phyloP scores from a whole-genome alignment of 352 stramenopile genomes.

The Pythium graminicola region DNA sequence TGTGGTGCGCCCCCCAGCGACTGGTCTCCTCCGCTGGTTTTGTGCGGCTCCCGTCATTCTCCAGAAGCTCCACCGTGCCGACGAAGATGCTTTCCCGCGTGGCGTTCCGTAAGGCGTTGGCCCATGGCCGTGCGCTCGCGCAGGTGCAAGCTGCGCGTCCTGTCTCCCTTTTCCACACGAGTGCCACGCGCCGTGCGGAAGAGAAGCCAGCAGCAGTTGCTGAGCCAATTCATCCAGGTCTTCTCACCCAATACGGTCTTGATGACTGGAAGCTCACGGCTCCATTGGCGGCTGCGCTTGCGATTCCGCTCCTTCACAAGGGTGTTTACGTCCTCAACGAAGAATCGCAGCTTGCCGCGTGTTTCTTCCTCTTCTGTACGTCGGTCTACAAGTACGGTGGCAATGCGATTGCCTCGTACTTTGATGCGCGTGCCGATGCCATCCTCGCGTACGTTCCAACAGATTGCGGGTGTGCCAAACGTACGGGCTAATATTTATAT shows the following conservation, averaged over 20 bases:
- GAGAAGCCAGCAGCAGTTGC: constrained; percentile 29
- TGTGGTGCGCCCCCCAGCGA: constrained; percentile 14
- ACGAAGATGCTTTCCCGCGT: constrained; percentile 65
- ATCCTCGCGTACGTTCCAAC: constrained; percentile 61
- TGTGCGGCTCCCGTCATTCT: constrained; percentile 5
- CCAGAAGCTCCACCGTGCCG: background rate
- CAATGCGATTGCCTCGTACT: constrained; percentile 79
- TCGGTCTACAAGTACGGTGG: constrained; percentile 84
- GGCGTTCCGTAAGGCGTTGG: constrained; percentile 51
- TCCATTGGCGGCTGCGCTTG: constrained; percentile 59
- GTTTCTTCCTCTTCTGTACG: constrained; percentile 82
- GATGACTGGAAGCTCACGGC: constrained; percentile 83
- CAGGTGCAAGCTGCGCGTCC: constrained; percentile 37
- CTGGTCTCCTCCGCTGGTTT: constrained; percentile 22
- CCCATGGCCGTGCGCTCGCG: constrained; percentile 40
- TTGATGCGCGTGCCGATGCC: constrained; percentile 63
- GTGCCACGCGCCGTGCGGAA: constrained; percentile 40
- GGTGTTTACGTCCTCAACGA: constrained; percentile 85
- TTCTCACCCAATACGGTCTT: constrained; percentile 60
- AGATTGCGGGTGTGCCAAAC: background rate
- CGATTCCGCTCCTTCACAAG: constrained; percentile 75
- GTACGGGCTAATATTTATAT: too few relatives aligned
- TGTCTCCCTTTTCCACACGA: constrained; percentile 45
- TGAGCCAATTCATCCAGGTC: constrained; percentile 32
- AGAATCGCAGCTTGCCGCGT: constrained; percentile 77